Evolutionary conservation across 2,329 filamentous ascomycete species (phyloP).

Genomic region (Fusarium sp.): DNA sequence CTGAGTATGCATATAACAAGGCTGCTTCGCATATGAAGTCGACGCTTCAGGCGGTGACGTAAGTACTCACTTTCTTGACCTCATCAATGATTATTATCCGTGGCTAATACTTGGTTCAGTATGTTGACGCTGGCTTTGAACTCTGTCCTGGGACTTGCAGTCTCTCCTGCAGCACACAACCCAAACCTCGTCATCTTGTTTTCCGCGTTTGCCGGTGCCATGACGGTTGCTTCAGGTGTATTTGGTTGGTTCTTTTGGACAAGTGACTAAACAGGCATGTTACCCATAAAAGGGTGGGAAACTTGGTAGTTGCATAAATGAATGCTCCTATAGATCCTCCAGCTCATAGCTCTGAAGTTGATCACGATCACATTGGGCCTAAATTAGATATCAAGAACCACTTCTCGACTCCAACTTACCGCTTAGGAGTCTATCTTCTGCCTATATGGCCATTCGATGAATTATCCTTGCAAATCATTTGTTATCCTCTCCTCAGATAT

Average conservation of each 20-base stretch:
- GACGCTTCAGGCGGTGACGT: neutral
- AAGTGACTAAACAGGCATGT: neutral
- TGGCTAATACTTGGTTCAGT: neutral
- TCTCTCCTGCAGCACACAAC: neutral
- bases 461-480: too few species aligned
- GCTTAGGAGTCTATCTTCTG: neutral
- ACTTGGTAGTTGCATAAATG: too few species aligned
- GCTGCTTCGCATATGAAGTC: slow-evolving; percentile 2
- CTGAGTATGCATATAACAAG: slow-evolving; percentile 3
- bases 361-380: neutral
- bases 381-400: neutral
- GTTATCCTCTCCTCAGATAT: too few species aligned
- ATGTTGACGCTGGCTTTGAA: neutral
- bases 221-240: neutral
- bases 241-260: slow-evolving; percentile 3
- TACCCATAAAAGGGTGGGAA: too few species aligned
- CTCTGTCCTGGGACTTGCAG: neutral
- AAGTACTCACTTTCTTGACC: neutral
- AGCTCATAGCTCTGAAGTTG: neutral
- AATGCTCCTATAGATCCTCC: too few species aligned
- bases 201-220: neutral
- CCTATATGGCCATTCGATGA: too few species aligned
- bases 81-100: neutral
- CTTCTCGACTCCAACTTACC: neutral
- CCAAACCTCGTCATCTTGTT: slow-evolving; percentile 1